Evolutionary conservation across 768 basidiomycete species (phyloP), one percentile per base, ranked within the genome.

Genomic region (Leccinellum albellum): DNA sequence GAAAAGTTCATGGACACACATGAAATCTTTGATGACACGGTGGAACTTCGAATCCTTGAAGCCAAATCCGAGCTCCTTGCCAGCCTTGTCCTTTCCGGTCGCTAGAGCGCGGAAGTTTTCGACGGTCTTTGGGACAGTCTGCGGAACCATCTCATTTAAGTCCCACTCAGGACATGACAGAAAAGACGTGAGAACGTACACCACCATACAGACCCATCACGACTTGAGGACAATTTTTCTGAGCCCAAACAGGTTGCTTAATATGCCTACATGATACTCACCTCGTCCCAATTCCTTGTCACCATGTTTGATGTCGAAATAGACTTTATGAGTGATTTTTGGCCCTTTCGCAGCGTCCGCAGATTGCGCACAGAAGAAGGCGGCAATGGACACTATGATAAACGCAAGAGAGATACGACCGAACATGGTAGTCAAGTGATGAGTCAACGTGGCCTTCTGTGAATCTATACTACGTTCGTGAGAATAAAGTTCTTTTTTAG

Each of bases 11-110:
- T 40, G 42, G 33, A 47, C 82, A 65, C 54, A 87, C 94, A 96
- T 96, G 75, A 96, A 96, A 66, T 89, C 78, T 75, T 92, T 91
- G 72, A 97, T 96, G 59, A 98, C 84, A 70, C 95, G 89, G 76
- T 99, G 96, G 85, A 99, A 99, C 64, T 87, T 87, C 58, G 93
- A 94, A 45, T 92, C 94, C 74, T 96, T 89, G 82, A 94, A 99
- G 10, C 95, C 94, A 68, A 81, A 96, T 17, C 87, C 93, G 49
- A 89, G 82, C 17, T 84, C 83, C 53, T 79, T 67, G 31, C 75
- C 70, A 2, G 80, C 79, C 76, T 88, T 91, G 64, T 82, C 84
- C 65, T 85, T 78, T 56, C 95, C 91, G 35, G 93, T 91, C 13
- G 91, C 78, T 63, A 99, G 81, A 49, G 94, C 92, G 56, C 94